A percentile compares a stretch with the other conserved stretches of the same genome.
phyloP scores from a whole-genome alignment of 202 grass and related monocot genomes.

The Setaria viridis region DNA sequence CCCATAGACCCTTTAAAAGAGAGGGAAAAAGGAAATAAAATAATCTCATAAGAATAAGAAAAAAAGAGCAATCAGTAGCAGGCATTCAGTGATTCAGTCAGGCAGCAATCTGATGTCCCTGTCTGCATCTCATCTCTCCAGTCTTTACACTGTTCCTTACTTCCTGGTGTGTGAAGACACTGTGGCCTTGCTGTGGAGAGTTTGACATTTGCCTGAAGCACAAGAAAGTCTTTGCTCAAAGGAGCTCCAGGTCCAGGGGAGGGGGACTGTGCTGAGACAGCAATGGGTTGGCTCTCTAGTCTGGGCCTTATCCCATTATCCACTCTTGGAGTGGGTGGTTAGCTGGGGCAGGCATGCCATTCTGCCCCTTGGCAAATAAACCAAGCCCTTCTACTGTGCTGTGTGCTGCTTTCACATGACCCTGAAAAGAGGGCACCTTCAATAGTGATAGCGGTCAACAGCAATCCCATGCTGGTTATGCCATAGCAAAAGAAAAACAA shows the following conservation, averaged over 20 bases:
- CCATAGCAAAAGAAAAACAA: neutral
- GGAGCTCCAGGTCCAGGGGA: neutral
- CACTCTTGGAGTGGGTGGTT: constrained; percentile 29
- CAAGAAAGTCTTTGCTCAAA: neutral
- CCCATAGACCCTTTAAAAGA: neutral
- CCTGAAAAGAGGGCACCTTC: neutral
- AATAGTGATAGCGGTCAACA: neutral
- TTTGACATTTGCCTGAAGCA: constrained; percentile 17
- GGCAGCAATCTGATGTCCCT: neutral
- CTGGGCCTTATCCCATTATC: constrained; percentile 45
- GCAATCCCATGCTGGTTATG: neutral
- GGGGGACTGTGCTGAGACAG: neutral
- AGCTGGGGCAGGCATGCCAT: constrained; percentile 25
- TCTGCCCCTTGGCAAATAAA: neutral
- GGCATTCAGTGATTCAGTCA: neutral
- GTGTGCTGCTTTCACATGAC: neutral
- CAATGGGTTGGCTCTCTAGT: constrained; percentile 1
- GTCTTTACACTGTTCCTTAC: neutral
- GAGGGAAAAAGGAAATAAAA: neutral
- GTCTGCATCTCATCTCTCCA: neutral
- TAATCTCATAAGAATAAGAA: neutral
- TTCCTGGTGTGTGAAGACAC: neutral
- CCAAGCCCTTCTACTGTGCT: neutral
- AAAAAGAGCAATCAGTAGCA: neutral
- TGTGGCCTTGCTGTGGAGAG: neutral